Evolutionary conservation across 139 green algal genomes (phyloP).

Genomic region (Coccomyxa sp.): DNA sequence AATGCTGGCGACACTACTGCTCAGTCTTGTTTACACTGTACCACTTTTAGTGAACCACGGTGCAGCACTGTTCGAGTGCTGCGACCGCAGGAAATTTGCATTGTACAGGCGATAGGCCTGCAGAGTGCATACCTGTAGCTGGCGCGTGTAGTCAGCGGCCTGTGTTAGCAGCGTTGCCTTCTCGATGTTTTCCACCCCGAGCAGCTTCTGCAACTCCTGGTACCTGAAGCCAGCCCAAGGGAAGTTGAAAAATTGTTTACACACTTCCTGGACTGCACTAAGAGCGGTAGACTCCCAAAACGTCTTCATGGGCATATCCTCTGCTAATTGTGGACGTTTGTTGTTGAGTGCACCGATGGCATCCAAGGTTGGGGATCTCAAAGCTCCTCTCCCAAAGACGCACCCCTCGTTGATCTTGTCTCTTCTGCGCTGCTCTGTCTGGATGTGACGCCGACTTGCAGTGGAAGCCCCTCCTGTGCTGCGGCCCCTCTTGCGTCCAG

Average conservation of each 20-base stretch:
- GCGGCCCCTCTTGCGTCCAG: not conserved
- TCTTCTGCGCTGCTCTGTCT: conserved; percentile 5
- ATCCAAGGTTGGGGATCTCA: not conserved
- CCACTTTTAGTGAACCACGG: not conserved
- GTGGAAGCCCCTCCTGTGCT: not conserved
- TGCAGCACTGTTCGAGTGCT: not conserved
- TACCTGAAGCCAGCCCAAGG: not conserved
- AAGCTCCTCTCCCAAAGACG: not conserved
- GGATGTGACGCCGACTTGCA: conserved; percentile 2
- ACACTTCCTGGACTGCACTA: too few relatives aligned
- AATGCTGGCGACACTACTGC: not conserved
- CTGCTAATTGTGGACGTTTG: too few relatives aligned
- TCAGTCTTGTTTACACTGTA: not conserved
- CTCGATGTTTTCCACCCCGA: not conserved
- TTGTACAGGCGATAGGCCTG: not conserved
- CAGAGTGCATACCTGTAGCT: not conserved
- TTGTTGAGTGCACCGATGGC: not conserved
- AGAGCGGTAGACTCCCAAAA: too few relatives aligned
- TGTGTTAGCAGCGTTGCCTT: conserved; percentile 3
- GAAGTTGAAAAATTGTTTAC: not conserved
- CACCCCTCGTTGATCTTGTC: conserved; percentile 13
- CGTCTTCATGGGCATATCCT: too few relatives aligned
- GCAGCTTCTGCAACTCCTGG: not conserved
- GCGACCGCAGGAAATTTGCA: not conserved
- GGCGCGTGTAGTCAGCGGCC: conserved; percentile 3